phyloP scores from a whole-genome alignment of 345 rosid genomes.

The Lepidium sativum region DNA sequence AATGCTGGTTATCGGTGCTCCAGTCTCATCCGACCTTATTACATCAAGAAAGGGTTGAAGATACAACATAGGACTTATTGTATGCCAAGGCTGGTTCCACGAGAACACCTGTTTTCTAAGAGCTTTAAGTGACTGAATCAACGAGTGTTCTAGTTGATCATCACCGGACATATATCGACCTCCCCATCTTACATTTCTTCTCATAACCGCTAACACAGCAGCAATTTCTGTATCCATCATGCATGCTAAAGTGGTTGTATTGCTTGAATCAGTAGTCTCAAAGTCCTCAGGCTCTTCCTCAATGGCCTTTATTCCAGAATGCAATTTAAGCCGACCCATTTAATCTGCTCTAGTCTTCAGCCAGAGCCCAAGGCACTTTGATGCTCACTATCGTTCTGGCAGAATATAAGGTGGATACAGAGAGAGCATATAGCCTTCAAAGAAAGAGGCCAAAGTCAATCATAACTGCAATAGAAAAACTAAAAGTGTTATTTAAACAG shows the following conservation, averaged over 20 bases:
- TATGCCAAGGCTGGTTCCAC: constrained; percentile 89
- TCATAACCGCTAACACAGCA: constrained; percentile 94
- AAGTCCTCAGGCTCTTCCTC: constrained; percentile 95
- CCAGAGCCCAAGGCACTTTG: constrained; percentile 25
- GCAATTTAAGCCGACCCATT: constrained; percentile 93
- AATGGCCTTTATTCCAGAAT: constrained; percentile 75
- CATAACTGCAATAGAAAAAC: neutral
- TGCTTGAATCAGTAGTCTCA: constrained; percentile 43
- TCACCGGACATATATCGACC: constrained; percentile 91
- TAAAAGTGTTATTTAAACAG: neutral
- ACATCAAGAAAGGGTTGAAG: constrained; percentile 93
- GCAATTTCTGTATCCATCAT: constrained; percentile 82
- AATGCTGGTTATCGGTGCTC: constrained; percentile 86
- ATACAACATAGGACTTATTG: constrained; percentile 67
- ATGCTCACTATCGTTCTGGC: constrained; percentile 10
- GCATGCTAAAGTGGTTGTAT: constrained; percentile 61
- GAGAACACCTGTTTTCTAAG: constrained; percentile 76
- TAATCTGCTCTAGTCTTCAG: constrained; percentile 15
- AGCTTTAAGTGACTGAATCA: constrained; percentile 83
- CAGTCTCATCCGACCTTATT: constrained; percentile 85
- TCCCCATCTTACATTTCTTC: constrained; percentile 98
- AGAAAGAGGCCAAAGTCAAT: constrained; percentile 17
- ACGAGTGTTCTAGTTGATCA: constrained; percentile 85
- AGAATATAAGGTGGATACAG: constrained; percentile 6
- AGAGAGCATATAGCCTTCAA: constrained; percentile 32